A percentile compares a stretch with the other conserved stretches of the same genome.
These are phyloP conservation scores for Jacaranda copaia DNA, from an alignment of 257 asterid species.

Conservation along the genomic window DNA sequence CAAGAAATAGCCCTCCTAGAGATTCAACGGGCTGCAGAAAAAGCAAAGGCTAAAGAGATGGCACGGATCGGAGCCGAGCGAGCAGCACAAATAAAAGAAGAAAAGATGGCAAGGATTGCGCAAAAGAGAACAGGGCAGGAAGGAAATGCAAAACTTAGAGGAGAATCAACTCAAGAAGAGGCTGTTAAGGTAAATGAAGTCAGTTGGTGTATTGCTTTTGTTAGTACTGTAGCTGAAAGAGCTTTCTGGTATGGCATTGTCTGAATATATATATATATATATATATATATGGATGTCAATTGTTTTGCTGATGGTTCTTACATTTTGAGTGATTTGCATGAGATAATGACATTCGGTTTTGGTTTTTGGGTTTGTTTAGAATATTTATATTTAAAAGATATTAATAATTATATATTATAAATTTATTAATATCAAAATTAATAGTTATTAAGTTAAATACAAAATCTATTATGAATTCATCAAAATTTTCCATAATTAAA, in stretches of 20 bases:
- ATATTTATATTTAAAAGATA: no score
- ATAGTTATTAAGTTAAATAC: no score
- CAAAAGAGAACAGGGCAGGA: conserved; percentile 63
- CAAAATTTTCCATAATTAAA: no score
- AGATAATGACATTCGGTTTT: no score
- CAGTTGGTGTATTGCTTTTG: not conserved
- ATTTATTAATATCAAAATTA: no score
- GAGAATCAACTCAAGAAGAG: conserved; percentile 68
- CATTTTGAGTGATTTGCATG: not conserved
- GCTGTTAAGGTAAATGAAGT: conserved; percentile 64
- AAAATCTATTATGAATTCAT: no score
- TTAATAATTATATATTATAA: no score
- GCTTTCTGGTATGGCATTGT: no score
- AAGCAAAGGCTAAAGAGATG: conserved; percentile 58
- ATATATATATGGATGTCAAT: conserved; percentile 1
- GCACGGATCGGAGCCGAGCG: conserved; percentile 54
- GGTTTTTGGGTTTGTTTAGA: no score
- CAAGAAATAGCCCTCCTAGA: conserved; percentile 57
- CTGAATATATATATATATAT: no score
- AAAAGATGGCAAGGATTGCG: conserved; percentile 55
- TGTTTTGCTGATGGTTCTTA: conserved; percentile 4
- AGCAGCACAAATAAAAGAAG: conserved; percentile 62
- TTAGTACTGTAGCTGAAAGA: not conserved
- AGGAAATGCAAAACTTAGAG: conserved; percentile 51
- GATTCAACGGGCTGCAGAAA: conserved; percentile 54